Conservation (phyloP, 345 rosid genomes). For the Populus pruinosa region DNA sequence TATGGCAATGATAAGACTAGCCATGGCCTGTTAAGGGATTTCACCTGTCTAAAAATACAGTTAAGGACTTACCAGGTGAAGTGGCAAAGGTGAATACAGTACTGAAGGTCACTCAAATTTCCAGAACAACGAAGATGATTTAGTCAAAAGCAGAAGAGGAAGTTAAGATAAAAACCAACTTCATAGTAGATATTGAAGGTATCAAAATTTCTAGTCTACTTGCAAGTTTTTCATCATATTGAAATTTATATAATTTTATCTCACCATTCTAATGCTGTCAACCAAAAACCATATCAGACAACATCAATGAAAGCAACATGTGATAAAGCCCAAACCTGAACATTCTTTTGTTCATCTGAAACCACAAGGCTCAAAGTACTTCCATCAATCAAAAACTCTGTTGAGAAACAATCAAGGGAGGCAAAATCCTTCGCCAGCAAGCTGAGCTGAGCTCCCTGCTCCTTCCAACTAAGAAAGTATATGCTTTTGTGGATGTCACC, state of each 20-base stretch:
- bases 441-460: constrained; percentile 92
- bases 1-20: not conserved
- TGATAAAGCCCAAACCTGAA: constrained; percentile 55
- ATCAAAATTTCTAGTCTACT: too few species aligned
- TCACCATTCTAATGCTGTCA: not conserved
- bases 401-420: constrained; percentile 85
- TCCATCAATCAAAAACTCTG: constrained; percentile 98
- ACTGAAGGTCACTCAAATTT: too few species aligned
- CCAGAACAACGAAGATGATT: not conserved
- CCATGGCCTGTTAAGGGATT: not conserved
- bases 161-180: too few species aligned
- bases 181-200: too few species aligned
- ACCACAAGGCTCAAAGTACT: constrained; percentile 88
- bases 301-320: not conserved
- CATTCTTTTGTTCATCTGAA: constrained; percentile 89
- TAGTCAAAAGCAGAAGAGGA: not conserved
- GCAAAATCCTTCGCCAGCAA: constrained; percentile 95
- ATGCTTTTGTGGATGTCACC: constrained; percentile 93
- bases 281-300: not conserved
- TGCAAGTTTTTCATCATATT: not conserved
- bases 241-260: not conserved
- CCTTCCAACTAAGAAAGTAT: constrained; percentile 95
- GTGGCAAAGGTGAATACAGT: too few species aligned
- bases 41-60: too few species aligned
- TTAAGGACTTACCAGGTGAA: too few species aligned